phyloP scores from a whole-genome alignment of 371 early-diverging fungal species.

The Mucor sp. region DNA sequence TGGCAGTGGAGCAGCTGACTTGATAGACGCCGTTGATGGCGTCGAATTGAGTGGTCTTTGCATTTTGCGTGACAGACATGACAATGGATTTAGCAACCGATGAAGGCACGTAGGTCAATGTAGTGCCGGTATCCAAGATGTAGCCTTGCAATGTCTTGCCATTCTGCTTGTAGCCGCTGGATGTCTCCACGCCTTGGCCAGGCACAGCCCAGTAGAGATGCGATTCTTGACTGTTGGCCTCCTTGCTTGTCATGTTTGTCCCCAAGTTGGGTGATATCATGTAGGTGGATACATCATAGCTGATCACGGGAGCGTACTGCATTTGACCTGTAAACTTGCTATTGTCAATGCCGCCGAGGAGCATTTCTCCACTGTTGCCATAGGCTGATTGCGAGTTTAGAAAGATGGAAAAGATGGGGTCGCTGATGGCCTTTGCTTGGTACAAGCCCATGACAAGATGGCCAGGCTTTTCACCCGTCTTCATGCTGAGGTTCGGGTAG shows the following conservation, averaged over 20 bases:
- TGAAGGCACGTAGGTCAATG: constrained; percentile 41
- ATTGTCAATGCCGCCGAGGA: constrained; percentile 60
- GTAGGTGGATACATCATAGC: constrained; percentile 16
- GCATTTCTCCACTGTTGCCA: constrained; percentile 57
- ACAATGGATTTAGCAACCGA: constrained; percentile 30
- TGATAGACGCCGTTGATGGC: constrained; percentile 32
- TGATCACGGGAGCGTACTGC: constrained; percentile 47
- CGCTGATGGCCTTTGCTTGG: constrained; percentile 29
- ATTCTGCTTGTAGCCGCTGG: background rate
- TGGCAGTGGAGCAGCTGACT: constrained; percentile 33
- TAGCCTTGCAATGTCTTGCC: constrained; percentile 20
- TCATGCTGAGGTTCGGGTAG: constrained; percentile 50
- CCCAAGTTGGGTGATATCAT: constrained; percentile 8
- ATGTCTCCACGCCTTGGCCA: constrained; percentile 14
- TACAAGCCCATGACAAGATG: constrained; percentile 48
- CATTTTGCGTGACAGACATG: constrained; percentile 23
- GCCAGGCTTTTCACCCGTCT: constrained; percentile 28
- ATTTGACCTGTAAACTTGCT: constrained; percentile 54
- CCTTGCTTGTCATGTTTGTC: constrained; percentile 2
- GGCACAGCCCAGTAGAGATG: constrained; percentile 16
- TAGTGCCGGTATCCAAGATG: constrained; percentile 50
- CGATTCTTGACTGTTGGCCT: background rate
- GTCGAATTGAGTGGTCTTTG: constrained; percentile 24
- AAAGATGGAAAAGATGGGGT: constrained; percentile 47
- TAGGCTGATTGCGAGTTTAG: constrained; percentile 27